These are phyloP conservation scores for Beta corolliflora DNA, from an alignment of 179 eudicot species.

Conservation along the genomic window DNA sequence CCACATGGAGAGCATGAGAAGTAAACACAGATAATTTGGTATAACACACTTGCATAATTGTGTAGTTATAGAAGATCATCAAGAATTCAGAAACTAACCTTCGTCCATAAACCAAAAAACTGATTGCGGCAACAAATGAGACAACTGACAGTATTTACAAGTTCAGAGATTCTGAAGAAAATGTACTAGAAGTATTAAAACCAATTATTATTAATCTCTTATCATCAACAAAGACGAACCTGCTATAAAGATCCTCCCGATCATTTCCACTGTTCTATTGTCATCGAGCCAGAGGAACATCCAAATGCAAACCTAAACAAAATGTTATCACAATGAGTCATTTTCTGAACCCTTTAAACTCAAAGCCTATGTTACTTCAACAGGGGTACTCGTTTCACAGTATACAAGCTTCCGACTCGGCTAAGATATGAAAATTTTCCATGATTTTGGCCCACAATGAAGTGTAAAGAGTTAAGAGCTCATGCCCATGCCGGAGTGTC, in stretches of 20 bases:
- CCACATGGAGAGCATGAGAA: neutral
- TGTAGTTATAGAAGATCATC: neutral
- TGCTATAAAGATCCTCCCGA: conserved; percentile 84
- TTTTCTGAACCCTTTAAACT: neutral
- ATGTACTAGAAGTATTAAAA: neutral
- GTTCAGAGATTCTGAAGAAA: neutral
- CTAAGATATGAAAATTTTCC: no score
- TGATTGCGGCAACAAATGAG: conserved; percentile 74
- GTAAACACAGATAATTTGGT: neutral
- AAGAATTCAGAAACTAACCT: conserved; percentile 48
- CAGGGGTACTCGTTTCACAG: no score
- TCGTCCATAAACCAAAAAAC: conserved; percentile 90
- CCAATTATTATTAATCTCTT: neutral
- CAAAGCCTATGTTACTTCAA: no score
- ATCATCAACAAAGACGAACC: conserved; percentile 39
- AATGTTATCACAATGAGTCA: neutral
- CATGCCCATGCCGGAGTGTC: no score
- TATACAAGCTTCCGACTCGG: no score
- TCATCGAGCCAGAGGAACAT: conserved; percentile 67
- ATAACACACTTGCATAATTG: neutral
- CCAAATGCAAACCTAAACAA: conserved; percentile 76
- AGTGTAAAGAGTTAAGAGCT: no score
- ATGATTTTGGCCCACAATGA: no score
- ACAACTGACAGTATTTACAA: conserved; percentile 48
- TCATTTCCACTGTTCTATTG: conserved; percentile 51